Evolutionary conservation across 441 rosid genomes (phyloP), one percentile per base, ranked within the genome.

Genomic region (Gossypium lobatum): DNA sequence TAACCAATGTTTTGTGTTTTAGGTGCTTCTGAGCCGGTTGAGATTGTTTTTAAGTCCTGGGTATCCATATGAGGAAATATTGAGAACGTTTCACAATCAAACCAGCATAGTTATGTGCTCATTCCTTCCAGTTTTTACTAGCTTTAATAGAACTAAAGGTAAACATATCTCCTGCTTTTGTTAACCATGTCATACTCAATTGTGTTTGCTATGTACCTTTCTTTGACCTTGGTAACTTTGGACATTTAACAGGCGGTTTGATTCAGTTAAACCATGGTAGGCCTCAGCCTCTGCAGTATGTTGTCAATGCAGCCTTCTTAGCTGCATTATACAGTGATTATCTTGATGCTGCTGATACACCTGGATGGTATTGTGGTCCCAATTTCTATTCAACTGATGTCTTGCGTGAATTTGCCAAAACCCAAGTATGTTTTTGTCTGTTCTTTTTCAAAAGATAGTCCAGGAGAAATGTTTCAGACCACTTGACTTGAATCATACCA

Each of bases 321-420:
- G 97, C 97, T 3, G 46, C 90, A 14, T 42, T 89, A 37, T 93
- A 73, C 75, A 87, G 91, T 76, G 97, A 93, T 85, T 93, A 91
- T 79, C 93, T 93, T 59, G 96, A 91, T 42, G 96, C 96, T 82
- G 92, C 96, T 14, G 92, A 91, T 83, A 91, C 97, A 65, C 96
- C 96, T 57, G 97, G 95, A 74, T 91, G 96, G 96, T 89, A 89
- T 64, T 91, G 96, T 75, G 96, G 96, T 18, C 95, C 98, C 68
- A 87, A 83, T 74, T 93, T 93, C 86, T 93, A 84, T 78, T 83
- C 95, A 53, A 82, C 86, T n/a, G 74, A 85, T 11, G 86, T 84
- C 66, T 77, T 91, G 86, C 91, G 95, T 8, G 83, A 86, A 10
- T 93, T 93, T 83, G 93, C 96, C 11, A 84, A 73, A 85, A 78